Percentiles rank a stretch among this genome's conserved stretches.
Conservation (phyloP, 2,329 filamentous ascomycete genomes). For the Neonectria ditissima region DNA sequence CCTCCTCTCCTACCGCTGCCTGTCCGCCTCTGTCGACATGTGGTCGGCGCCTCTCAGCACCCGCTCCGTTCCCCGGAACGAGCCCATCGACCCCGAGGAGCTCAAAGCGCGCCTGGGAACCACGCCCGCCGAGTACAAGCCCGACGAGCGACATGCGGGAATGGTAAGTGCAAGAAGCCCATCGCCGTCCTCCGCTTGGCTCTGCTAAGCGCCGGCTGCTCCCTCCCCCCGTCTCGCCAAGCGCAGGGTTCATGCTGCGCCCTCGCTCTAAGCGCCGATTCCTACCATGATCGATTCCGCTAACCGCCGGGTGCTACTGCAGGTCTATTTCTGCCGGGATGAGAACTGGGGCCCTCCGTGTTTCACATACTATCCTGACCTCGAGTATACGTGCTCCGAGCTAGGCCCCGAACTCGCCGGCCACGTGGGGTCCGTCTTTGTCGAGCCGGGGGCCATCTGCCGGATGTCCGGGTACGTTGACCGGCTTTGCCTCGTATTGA, state of each 20-base stretch:
- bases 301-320: constrained; percentile 19
- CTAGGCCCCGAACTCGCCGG: constrained; percentile 34
- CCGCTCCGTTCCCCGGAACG: constrained; percentile 27
- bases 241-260: background rate
- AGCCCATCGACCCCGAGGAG: constrained; percentile 37
- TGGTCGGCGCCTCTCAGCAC: constrained; percentile 35
- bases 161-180: constrained; percentile 27
- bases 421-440: constrained; percentile 43
- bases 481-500: background rate
- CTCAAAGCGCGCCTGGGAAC: constrained; percentile 39
- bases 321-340: constrained; percentile 44
- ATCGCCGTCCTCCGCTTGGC: no score
- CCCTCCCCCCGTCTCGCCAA: background rate
- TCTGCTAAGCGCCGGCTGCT: constrained; percentile 18
- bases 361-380: constrained; percentile 38
- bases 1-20: constrained; percentile 25
- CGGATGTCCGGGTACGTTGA: constrained; percentile 38
- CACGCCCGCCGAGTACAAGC: constrained; percentile 31
- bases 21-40: constrained; percentile 40
- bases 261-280: background rate
- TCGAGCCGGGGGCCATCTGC: constrained; percentile 42
- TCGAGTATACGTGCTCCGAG: constrained; percentile 41
- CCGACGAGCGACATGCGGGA: constrained; percentile 30
- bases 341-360: constrained; percentile 44
- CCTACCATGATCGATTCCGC: background rate